Base-by-base conservation (phyloP, 352 stramenopile genomes). In the Globisporangium sylvaticum region DNA sequence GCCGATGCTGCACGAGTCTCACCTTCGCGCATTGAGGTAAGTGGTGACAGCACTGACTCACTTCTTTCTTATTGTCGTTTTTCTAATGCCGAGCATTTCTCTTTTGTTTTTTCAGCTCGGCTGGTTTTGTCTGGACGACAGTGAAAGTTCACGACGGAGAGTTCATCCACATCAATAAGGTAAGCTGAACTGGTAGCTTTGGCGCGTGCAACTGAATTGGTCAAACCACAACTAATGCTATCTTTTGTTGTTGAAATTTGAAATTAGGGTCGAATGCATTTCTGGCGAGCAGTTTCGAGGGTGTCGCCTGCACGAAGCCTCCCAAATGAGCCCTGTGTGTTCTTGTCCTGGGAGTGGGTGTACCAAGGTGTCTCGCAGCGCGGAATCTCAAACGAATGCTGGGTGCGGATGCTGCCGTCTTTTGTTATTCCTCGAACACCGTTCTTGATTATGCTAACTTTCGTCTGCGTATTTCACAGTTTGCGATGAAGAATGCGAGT, bases 151-250 rank as follows among this genome's bases (percentile, higher is more conserved):
- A 80, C 61, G 80, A 90, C 37, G 87, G 84, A 60, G 87, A 95
- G 55, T 93, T 91, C 67, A 79, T 93, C 22, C 85, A 95, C 70
- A 84, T 95, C 46, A 93, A 95, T 73, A 92, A 92, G 74, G 79
- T 88, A 50, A 48, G 62, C 53, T 24, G 22, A 3, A 24, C 1
- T 25, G 6, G 8, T 24, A 1, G 20, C 12, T 34, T 39, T 37
- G 29, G 44, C 1, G 10, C 22, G 44, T 48, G 24, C 42, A 50
- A 8, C 9, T 50, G 6, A 39, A 15, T 14, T 57, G 15, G 53
- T n/a, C n/a, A n/a, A n/a, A n/a, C n/a, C n/a, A n/a, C n/a, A n/a
- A n/a, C n/a, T 44, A 44, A 44, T 44, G 14, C 37, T 44, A n/a
- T 44, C 4, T 24, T 25, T 25, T 2, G 65, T 54, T 22, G 25